Evolutionary conservation across 208 protist genomes (phyloP), one percentile per base, ranked within the genome.

Genomic region (Leishmania mexicana): DNA sequence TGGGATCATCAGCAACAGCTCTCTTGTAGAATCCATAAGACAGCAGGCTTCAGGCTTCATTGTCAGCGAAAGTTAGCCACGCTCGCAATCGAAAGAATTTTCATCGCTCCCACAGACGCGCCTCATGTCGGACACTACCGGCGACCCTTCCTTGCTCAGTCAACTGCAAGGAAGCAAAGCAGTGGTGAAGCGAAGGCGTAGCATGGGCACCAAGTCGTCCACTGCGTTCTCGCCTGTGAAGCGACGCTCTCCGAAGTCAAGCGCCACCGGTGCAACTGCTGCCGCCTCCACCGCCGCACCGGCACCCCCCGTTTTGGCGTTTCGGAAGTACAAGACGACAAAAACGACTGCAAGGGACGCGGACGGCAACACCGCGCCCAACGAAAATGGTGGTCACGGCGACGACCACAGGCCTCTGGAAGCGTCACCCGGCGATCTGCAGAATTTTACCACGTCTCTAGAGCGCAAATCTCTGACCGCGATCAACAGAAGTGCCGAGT

Each of bases 121-220:
- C 42, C 21, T 49, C 40, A 35, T 53, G 13, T 67, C 75, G 7
- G 58, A 54, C 10, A 51, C 73, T 8, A 64, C 35, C 45, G 42
- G 53, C 47, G 80, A 42, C 45, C 2, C 72, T 19, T 38, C 67
- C 0, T 60, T 70, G 67, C 54, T 17, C 2, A 51, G 57, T 19
- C 73, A 47, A 5, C 71, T 35, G 17, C 78, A 80, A 17, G 31
- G 5, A 1, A 42, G 62, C 4, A 65, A 54, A 51, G n/a, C 47
- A 0, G 58, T 71, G 8, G 72, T 38, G 19, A n/a, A 70, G 40
- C 58, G 53, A 49, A 81, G 54, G 54, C 58, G 65, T 21, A 65
- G 49, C 38, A 75, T 82, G 5, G 74, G 53, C 64, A 35, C 78
- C 17, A 78, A 67, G 54, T 65, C 83, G 4, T 85, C 83, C 13